Percentiles rank a stretch among this genome's conserved stretches.
phyloP scores from a whole-genome alignment of 192 early-diverging fungal genomes.

The Backusella sp. region DNA sequence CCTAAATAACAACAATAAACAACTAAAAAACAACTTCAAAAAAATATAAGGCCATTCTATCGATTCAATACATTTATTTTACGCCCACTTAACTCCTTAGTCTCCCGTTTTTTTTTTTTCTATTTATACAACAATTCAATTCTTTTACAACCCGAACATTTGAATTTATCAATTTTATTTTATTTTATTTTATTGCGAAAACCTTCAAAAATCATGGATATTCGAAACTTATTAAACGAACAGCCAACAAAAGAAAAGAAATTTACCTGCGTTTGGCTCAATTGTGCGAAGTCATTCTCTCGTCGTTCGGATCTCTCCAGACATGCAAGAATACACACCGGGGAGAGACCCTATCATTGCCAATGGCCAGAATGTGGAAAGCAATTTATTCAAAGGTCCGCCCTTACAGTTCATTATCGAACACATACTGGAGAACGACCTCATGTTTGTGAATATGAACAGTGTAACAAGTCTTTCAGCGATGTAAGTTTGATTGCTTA shows the following conservation, averaged over 20 bases:
- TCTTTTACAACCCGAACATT: neutral
- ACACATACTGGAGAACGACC: conserved; percentile 72
- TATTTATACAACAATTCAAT: neutral
- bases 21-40: neutral
- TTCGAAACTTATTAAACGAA: conserved; percentile 19
- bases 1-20: neutral
- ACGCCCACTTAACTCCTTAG: neutral
- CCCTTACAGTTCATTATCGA: conserved; percentile 72
- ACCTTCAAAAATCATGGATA: conserved; percentile 10
- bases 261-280: conserved; percentile 54
- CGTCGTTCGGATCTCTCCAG: conserved; percentile 69
- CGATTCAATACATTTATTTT: conserved; percentile 2
- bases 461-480: conserved; percentile 71
- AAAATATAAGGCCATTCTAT: neutral
- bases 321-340: conserved; percentile 71
- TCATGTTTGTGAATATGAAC: conserved; percentile 60
- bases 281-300: conserved; percentile 68
- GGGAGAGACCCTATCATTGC: conserved; percentile 71
- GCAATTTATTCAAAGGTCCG: conserved; percentile 76
- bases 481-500: conserved; percentile 37
- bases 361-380: conserved; percentile 64
- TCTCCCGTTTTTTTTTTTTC: neutral
- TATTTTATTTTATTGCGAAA: neutral
- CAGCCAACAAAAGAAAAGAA: conserved; percentile 29
- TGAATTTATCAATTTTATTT: neutral